Conservation (phyloP, 2,329 filamentous ascomycete species). For the Neurospora sp. region DNA sequence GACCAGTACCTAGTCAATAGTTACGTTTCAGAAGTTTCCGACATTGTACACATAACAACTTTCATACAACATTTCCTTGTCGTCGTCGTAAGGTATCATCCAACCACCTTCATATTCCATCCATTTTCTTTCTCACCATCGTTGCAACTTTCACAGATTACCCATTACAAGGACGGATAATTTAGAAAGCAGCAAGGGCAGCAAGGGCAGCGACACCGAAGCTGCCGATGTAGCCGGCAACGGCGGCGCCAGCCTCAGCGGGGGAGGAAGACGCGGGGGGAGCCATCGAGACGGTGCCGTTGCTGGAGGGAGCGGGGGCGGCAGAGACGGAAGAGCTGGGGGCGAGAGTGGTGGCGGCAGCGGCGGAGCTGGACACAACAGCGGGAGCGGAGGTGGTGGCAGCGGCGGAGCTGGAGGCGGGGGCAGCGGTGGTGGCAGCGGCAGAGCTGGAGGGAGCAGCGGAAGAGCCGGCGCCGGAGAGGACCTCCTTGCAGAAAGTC, state of each 20-base stretch:
- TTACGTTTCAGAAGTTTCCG: neutral
- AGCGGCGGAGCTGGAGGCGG: neutral
- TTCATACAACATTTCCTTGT: neutral
- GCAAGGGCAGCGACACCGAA: conserved; percentile 14
- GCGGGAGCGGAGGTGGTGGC: neutral
- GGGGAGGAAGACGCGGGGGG: neutral
- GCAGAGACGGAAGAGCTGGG: neutral
- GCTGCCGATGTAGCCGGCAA: conserved; percentile 7
- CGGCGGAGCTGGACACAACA: neutral
- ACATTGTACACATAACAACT: neutral
- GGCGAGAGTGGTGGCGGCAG: conserved; percentile 1
- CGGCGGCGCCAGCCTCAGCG: conserved; percentile 9
- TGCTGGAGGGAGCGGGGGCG: conserved; percentile 2
- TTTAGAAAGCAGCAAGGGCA: conserved; percentile 15
- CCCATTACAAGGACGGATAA: neutral
- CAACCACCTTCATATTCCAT: neutral
- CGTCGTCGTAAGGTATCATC: neutral
- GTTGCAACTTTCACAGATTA: neutral
- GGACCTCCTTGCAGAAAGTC: conserved; percentile 50
- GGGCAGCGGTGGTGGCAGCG: conserved; percentile 1
- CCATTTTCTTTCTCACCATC: neutral
- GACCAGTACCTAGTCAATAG: neutral
- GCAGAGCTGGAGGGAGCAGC: neutral
- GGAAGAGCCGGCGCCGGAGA: conserved; percentile 29
- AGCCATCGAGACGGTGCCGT: conserved; percentile 1